A percentile compares a stretch with the other conserved stretches of the same genome.
Evolutionary conservation across 768 basidiomycete genomes (phyloP).

Genomic region (Candolleomyces eurysporus): DNA sequence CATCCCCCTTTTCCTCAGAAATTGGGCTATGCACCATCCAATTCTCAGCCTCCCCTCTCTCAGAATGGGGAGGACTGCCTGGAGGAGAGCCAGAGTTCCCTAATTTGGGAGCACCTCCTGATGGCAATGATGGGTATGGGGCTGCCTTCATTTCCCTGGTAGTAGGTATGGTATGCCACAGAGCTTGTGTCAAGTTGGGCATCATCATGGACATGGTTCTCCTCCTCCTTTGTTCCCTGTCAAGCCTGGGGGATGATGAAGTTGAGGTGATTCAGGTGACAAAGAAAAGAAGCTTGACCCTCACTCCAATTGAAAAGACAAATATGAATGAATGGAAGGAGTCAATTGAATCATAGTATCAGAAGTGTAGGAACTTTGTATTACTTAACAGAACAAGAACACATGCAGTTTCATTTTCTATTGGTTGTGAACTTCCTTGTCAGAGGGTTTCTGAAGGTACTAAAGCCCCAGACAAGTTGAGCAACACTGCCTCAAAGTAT

Average conservation of each 20-base stretch:
- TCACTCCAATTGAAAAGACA: neutral
- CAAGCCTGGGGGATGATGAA: constrained; percentile 14
- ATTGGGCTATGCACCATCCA: constrained; percentile 35
- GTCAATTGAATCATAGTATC: neutral
- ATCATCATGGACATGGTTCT: constrained; percentile 24
- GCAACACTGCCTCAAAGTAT: too few species aligned
- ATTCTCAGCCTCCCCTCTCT: constrained; percentile 22
- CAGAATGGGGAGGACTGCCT: constrained; percentile 12
- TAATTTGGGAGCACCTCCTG: constrained; percentile 12
- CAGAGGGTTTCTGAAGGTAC: too few species aligned
- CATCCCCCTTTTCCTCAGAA: constrained; percentile 21
- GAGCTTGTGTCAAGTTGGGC: constrained; percentile 10
- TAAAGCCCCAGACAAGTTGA: too few species aligned
- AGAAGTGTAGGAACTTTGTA: too few species aligned
- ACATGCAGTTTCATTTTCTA: too few species aligned
- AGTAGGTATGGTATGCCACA: constrained; percentile 5
- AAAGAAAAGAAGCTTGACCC: neutral
- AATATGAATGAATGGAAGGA: neutral
- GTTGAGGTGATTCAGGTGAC: neutral
- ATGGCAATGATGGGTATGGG: constrained; percentile 24
- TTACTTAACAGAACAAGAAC: too few species aligned
- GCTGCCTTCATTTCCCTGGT: constrained; percentile 16
- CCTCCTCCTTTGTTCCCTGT: constrained; percentile 13
- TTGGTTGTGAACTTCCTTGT: too few species aligned
- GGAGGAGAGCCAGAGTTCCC: constrained; percentile 7